phyloP scores from a whole-genome alignment of 2,329 filamentous ascomycete species.

The Arachnomyces sp. region DNA sequence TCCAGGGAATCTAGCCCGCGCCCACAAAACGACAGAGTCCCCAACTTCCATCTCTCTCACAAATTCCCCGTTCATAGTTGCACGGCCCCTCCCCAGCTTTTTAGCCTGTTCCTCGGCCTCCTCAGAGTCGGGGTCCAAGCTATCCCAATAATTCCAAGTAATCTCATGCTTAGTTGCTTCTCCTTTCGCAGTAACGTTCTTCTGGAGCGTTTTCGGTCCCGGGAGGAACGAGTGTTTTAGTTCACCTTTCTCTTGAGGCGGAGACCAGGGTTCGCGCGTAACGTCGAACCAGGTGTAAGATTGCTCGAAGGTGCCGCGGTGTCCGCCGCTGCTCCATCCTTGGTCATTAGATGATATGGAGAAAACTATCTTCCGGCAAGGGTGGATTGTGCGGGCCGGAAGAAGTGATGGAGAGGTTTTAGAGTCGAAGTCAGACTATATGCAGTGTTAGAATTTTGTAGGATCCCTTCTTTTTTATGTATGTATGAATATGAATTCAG shows the following conservation, averaged over 20 bases:
- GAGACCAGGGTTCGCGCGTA: slow-evolving; percentile 1
- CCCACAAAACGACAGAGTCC: slow-evolving; percentile 31
- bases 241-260: slow-evolving; percentile 4
- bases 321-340: slow-evolving; percentile 19
- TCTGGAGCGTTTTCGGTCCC: slow-evolving; percentile 22
- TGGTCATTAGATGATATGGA: slow-evolving; percentile 29
- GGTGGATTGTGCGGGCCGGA: slow-evolving; percentile 27
- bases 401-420: slow-evolving; percentile 17
- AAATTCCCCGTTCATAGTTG: slow-evolving; percentile 26
- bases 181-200: slow-evolving; percentile 19
- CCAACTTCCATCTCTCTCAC: slow-evolving; percentile 28
- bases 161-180: slow-evolving; percentile 20
- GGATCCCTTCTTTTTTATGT: background rate
- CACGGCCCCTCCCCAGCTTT: slow-evolving; percentile 24
- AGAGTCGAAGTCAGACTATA: slow-evolving; percentile 4
- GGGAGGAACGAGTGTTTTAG: slow-evolving; percentile 23
- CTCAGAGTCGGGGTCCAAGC: slow-evolving; percentile 20
- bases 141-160: slow-evolving; percentile 29
- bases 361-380: slow-evolving; percentile 33
- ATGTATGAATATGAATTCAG: background rate
- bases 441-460: slow-evolving; percentile 7
- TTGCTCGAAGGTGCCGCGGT: slow-evolving; percentile 18
- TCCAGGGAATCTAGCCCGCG: slow-evolving; percentile 27
- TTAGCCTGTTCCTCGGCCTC: slow-evolving; percentile 25
- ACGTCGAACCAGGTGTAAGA: slow-evolving; percentile 34